These are phyloP conservation scores for Aegilops speltoides DNA, from an alignment of 176 grass and related monocot species.

Conservation along the genomic window DNA sequence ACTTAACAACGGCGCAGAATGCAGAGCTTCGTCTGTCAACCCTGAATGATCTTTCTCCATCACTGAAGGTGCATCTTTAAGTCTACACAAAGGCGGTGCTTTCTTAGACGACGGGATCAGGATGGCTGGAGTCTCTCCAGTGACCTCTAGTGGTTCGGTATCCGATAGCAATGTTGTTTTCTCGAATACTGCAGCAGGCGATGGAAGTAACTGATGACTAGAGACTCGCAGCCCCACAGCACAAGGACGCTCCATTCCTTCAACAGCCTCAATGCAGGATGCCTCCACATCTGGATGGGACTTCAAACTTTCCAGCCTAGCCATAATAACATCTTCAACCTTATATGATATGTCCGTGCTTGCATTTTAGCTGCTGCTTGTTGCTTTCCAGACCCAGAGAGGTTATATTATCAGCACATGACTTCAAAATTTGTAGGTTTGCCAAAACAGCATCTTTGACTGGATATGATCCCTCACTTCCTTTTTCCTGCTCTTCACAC, in stretches of 20 bases:
- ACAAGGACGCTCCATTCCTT: not conserved
- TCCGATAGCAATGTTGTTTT: not conserved
- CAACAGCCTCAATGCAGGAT: not conserved
- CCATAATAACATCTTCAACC: slow-evolving; percentile 36
- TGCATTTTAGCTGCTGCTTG: slow-evolving; percentile 1
- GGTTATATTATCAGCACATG: slow-evolving; percentile 14
- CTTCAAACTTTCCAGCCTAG: slow-evolving; percentile 40
- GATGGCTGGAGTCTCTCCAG: not conserved
- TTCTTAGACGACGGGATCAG: not conserved
- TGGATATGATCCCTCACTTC: slow-evolving; percentile 23
- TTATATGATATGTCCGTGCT: not conserved
- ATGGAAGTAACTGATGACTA: not conserved
- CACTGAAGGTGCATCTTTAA: not conserved
- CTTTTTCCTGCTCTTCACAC: slow-evolving; percentile 24
- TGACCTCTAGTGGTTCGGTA: not conserved
- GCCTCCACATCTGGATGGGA: slow-evolving; percentile 2
- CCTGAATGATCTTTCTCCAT: slow-evolving; percentile 1
- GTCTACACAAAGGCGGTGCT: not conserved
- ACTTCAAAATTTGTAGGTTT: slow-evolving; percentile 46
- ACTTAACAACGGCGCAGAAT: not conserved
- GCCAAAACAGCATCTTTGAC: slow-evolving; percentile 51
- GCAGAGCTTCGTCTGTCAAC: not conserved
- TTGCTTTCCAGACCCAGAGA: slow-evolving; percentile 22
- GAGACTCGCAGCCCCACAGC: not conserved
- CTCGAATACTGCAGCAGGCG: not conserved